Evolutionary conservation across 2,329 filamentous ascomycete species (phyloP).

Genomic region (Aureobasidium subglaciale): DNA sequence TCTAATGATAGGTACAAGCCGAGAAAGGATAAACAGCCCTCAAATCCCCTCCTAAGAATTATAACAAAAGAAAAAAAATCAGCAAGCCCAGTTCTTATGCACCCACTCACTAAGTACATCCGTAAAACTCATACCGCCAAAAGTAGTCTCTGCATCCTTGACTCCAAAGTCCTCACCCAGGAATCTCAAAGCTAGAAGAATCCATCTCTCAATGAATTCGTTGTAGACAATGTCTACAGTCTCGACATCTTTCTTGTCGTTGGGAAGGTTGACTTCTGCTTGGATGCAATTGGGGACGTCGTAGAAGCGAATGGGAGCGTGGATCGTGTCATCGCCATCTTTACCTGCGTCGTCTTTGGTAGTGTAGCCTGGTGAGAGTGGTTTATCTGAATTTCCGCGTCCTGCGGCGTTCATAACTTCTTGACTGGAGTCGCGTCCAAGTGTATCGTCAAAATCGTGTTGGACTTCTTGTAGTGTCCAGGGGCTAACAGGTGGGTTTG

Average conservation of each 20-base stretch:
- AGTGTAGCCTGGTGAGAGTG: slow-evolving; percentile 72
- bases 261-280: slow-evolving; percentile 58
- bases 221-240: slow-evolving; percentile 84
- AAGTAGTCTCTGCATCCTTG: slow-evolving; percentile 46
- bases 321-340: slow-evolving; percentile 87
- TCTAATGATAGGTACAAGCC: no score
- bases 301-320: slow-evolving; percentile 67
- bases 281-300: slow-evolving; percentile 78
- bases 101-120: slow-evolving; percentile 55
- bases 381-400: not conserved
- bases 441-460: not conserved
- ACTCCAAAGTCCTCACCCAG: slow-evolving; percentile 44
- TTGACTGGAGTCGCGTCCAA: slow-evolving; percentile 3
- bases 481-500: slow-evolving; percentile 7
- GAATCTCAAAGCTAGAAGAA: slow-evolving; percentile 66
- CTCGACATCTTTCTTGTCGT: slow-evolving; percentile 31
- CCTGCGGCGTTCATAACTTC: not conserved
- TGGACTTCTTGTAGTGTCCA: not conserved
- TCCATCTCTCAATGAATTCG: slow-evolving; percentile 79
- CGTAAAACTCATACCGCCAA: slow-evolving; percentile 49
- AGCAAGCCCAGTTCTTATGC: slow-evolving; percentile 45
- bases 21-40: no score
- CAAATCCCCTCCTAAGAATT: no score
- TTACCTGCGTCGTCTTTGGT: slow-evolving; percentile 75
- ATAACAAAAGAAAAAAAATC: not conserved